A percentile compares a stretch with the other conserved stretches of the same genome.
Conservation (phyloP, 208 protist genomes). For the Leishmania arabica region DNA sequence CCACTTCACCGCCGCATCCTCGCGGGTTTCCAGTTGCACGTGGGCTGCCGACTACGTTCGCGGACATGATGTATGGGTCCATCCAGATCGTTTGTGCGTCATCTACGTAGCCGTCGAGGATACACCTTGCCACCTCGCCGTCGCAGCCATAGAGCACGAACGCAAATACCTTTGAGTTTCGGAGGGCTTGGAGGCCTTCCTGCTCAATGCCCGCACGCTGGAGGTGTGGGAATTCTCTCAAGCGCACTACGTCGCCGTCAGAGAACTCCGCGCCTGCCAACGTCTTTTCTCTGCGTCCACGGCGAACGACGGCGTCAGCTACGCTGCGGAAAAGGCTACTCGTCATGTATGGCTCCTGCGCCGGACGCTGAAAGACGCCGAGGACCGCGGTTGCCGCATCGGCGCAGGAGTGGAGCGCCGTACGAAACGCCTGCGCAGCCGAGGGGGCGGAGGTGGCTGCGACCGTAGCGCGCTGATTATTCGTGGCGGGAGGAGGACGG, state of each 20-base stretch:
- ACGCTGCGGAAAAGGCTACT: slow-evolving; percentile 15
- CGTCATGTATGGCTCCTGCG: slow-evolving; percentile 15
- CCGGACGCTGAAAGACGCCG: slow-evolving; percentile 32
- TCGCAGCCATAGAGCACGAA: slow-evolving; percentile 22
- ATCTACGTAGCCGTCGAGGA: slow-evolving; percentile 28
- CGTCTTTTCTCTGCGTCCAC: neutral
- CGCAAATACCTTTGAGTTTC: slow-evolving; percentile 8
- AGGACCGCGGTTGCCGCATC: neutral
- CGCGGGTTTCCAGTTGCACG: neutral
- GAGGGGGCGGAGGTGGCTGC: neutral
- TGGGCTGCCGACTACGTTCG: neutral
- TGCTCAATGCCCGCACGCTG: neutral
- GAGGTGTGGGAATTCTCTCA: neutral
- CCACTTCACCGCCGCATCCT: neutral
- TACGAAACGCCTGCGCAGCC: slow-evolving; percentile 15
- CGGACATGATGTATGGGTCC: neutral
- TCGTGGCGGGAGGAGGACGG: neutral
- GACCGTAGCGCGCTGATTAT: neutral
- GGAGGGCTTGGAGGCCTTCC: neutral
- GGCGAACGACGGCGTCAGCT: neutral
- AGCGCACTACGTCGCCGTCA: neutral
- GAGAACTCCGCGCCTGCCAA: neutral
- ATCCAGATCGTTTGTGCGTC: slow-evolving; percentile 9
- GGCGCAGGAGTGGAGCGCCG: neutral
- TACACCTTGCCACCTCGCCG: slow-evolving; percentile 22